Evolutionary conservation across 1,284 basidiomycete genomes (phyloP).

Genomic region (Agroathelia rolfsii): DNA sequence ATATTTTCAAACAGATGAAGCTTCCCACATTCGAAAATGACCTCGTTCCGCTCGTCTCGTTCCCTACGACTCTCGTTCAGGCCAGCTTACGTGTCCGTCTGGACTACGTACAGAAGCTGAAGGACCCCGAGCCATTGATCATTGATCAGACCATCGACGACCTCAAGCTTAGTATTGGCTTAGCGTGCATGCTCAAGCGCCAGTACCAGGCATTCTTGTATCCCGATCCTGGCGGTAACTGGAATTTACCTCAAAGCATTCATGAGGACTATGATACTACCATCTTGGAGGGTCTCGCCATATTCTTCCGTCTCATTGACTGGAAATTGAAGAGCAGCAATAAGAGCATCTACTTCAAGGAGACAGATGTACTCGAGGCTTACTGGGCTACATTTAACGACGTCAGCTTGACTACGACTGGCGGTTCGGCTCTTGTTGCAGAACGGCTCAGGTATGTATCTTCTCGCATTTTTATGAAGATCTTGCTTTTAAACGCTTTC

Average conservation of each 20-base stretch:
- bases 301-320: constrained; percentile 92
- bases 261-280: constrained; percentile 85
- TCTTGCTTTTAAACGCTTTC: constrained; percentile 6
- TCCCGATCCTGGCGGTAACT: constrained; percentile 79
- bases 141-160: constrained; percentile 96
- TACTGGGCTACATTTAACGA: constrained; percentile 96
- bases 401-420: constrained; percentile 82
- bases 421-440: constrained; percentile 87
- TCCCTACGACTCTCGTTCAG: constrained; percentile 91
- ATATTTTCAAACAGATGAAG: constrained; percentile 72
- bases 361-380: constrained; percentile 93
- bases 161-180: constrained; percentile 82
- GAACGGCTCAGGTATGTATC: constrained; percentile 79
- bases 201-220: constrained; percentile 87
- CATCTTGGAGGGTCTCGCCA: constrained; percentile 79
- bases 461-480: constrained; percentile 4
- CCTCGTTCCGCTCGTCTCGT: constrained; percentile 88
- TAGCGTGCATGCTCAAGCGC: constrained; percentile 92
- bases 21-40: constrained; percentile 91
- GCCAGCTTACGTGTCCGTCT: constrained; percentile 85
- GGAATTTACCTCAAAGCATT: constrained; percentile 85
- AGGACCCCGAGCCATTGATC: constrained; percentile 82
- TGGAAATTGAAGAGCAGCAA: constrained; percentile 93
- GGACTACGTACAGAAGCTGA: constrained; percentile 84
- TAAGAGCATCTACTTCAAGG: constrained; percentile 91